Base-by-base conservation (phyloP, 306 rosid species). In the Lathyrus tuberosus region DNA sequence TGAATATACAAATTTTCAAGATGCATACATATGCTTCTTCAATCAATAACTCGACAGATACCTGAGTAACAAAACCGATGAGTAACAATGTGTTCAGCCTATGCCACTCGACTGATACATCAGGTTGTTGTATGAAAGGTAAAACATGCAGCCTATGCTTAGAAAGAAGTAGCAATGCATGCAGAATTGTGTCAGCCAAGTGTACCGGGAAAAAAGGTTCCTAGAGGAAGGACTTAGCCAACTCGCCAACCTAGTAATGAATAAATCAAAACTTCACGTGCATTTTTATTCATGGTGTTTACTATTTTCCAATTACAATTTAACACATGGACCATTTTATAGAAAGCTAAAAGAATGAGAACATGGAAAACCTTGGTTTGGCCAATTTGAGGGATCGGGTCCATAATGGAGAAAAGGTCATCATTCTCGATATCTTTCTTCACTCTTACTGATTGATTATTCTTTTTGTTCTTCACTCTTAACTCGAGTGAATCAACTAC, bases 221-320 rank as follows among this genome's bases (percentile, higher is more conserved):
- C 97, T 84, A 86, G 3, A 88, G 76, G 65, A 76, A 88, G 43
- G 82, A 79, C 66, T 80, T 83, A 1, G 89, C 93, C 72, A 86
- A 80, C 86, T 91, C 86, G 1, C 86, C 76, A 41, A 88, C 86
- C 92, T 91, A 47, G 15, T n/a, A 54, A 54, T 3, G 18, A 57
- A 28, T 28, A 57, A 17, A 4, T 15, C 26, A 64, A 33, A 35
- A 35, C 42, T 48, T 42, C 16, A 16, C 14, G 57, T n/a, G 51
- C 49, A 44, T 13, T 20, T 20, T 20, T 20, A 20, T 20, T 20
- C 22, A 20, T 20, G 22, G 22, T 20, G 22, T 20, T 20, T 20
- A 20, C 22, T 20, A 20, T 20, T 20, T 20, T 20, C 22, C 22
- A 20, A 20, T 20, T 20, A 20, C 22, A 20, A 20, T 20, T 20